Evolutionary conservation across 306 rosid genomes (phyloP).

Genomic region (Quercus robur): DNA sequence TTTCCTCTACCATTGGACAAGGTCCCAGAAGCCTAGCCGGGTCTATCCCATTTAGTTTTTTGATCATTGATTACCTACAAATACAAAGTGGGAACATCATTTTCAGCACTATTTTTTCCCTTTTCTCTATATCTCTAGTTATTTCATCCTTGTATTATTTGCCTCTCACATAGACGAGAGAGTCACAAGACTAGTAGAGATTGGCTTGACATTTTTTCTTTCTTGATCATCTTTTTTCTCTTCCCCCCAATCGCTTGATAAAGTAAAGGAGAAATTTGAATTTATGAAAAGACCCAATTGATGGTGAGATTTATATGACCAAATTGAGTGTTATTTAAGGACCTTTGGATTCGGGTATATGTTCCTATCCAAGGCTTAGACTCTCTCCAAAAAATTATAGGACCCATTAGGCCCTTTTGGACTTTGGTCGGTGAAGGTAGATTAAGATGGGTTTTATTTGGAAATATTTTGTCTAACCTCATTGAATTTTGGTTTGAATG

Average conservation of each 20-base stretch:
- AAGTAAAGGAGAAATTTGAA: slow-evolving; percentile 10
- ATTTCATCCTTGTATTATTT: slow-evolving; percentile 26
- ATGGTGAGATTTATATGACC: slow-evolving; percentile 14
- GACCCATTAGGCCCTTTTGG: slow-evolving; percentile 24
- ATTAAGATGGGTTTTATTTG: slow-evolving; percentile 20
- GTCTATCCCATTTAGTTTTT: slow-evolving; percentile 13
- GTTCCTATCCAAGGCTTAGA: slow-evolving; percentile 30
- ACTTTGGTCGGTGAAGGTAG: slow-evolving; percentile 23
- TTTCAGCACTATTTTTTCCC: slow-evolving; percentile 26
- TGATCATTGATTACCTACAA: slow-evolving; percentile 21
- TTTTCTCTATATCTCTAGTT: background rate
- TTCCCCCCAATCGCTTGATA: background rate
- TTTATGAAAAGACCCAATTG: background rate
- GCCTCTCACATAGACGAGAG: slow-evolving; percentile 14
- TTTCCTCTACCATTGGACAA: slow-evolving; percentile 5
- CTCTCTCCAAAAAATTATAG: slow-evolving; percentile 5
- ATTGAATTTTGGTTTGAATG: slow-evolving; percentile 19
- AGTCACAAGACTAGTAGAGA: slow-evolving; percentile 2
- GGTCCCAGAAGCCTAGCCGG: slow-evolving; percentile 1
- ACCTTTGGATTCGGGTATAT: slow-evolving; percentile 32
- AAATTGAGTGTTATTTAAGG: background rate
- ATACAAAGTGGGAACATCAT: slow-evolving; percentile 25
- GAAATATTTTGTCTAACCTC: background rate
- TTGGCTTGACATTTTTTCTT: background rate
- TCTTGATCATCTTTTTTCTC: background rate